A percentile compares a stretch with the other conserved stretches of the same genome.
Conservation (phyloP, 2,329 filamentous ascomycete species). For the Trichoderma brevicompactum region DNA sequence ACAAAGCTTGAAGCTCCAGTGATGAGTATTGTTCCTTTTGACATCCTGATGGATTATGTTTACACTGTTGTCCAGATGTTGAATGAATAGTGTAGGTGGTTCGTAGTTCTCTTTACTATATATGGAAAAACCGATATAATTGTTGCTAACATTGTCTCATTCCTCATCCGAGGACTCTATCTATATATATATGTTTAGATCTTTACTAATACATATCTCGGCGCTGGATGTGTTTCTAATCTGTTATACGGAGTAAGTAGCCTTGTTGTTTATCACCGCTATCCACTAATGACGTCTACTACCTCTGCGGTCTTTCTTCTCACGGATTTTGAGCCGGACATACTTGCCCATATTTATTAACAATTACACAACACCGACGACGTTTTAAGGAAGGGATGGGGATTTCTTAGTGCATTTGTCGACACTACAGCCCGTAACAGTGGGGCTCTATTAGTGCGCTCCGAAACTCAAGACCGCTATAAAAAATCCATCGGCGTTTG, state of each 20-base stretch:
- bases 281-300: not conserved
- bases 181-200: too few relatives aligned
- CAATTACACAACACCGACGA: too few relatives aligned
- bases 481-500: not conserved
- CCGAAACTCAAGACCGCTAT: not conserved
- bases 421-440: too few relatives aligned
- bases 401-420: not conserved
- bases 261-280: not conserved
- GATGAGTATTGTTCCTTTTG: conserved; percentile 5
- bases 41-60: not conserved
- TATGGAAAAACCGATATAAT: too few relatives aligned
- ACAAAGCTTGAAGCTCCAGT: conserved; percentile 21
- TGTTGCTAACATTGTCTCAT: too few relatives aligned
- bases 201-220: not conserved
- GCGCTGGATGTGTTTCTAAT: not conserved
- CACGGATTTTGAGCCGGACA: conserved; percentile 8
- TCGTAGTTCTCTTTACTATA: not conserved
- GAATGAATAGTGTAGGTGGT: not conserved
- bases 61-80: not conserved
- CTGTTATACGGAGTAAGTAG: not conserved
- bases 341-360: not conserved
- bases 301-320: not conserved
- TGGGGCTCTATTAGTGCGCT: not conserved
- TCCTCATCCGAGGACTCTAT: too few relatives aligned
- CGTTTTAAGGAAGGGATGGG: too few relatives aligned